Evolutionary conservation across 2,329 filamentous ascomycete species (phyloP).

Genomic region (Trichoderma sp.): DNA sequence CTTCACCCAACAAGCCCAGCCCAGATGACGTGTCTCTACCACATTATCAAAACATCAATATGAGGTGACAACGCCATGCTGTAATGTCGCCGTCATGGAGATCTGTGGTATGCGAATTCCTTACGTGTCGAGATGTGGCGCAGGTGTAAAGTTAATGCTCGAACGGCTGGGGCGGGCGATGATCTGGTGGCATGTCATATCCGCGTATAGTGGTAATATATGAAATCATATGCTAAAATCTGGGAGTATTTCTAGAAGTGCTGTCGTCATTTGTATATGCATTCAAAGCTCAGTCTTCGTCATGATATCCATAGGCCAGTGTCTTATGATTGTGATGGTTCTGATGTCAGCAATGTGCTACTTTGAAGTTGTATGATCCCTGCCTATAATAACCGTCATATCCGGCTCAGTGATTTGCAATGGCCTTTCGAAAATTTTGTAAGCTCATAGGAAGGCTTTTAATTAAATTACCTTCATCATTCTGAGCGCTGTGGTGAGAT

Average conservation of each 20-base stretch:
- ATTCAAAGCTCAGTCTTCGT: background rate
- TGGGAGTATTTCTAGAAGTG: background rate
- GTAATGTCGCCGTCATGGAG: slow-evolving; percentile 7
- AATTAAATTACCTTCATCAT: background rate
- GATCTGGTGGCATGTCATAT: background rate
- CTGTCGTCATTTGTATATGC: background rate
- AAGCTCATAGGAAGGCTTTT: background rate
- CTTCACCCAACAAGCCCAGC: background rate
- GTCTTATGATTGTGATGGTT: background rate
- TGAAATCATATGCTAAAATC: background rate
- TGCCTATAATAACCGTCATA: no score
- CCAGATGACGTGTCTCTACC: background rate
- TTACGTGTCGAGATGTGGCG: slow-evolving; percentile 8
- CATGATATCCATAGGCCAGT: background rate
- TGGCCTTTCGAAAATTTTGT: background rate
- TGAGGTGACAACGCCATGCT: slow-evolving; percentile 2
- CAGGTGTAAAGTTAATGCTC: slow-evolving; percentile 6
- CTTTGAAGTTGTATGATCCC: background rate
- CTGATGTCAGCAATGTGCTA: background rate
- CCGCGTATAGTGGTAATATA: background rate
- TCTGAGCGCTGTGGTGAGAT: background rate
- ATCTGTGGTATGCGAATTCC: background rate
- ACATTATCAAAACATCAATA: background rate
- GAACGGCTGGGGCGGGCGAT: background rate
- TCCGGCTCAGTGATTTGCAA: background rate